Conservation (phyloP, 768 basidiomycete genomes). For the Termitomyces eurrhizus region DNA sequence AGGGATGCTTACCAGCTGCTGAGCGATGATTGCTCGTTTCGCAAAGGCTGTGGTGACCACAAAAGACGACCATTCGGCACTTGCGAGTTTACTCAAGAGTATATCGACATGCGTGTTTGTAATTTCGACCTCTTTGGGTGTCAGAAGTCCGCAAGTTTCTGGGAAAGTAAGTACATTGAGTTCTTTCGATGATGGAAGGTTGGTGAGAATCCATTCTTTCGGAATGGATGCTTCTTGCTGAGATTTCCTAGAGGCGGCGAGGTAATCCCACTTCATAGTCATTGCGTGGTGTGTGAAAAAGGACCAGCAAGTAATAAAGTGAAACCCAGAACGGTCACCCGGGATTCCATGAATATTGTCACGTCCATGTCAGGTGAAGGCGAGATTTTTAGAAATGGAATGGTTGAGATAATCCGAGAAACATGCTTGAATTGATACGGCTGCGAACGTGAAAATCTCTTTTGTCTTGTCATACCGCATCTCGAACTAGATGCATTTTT, state of each 20-base stretch:
- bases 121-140: slow-evolving; percentile 44
- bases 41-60: slow-evolving; percentile 70
- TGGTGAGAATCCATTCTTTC: slow-evolving; percentile 53
- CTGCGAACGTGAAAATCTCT: not conserved
- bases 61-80: slow-evolving; percentile 55
- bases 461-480: not conserved
- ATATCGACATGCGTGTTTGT: slow-evolving; percentile 38
- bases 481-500: not conserved
- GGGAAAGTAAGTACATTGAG: slow-evolving; percentile 56
- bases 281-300: slow-evolving; percentile 13
- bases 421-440: too few relatives aligned
- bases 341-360: not conserved
- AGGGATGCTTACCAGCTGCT: slow-evolving; percentile 55
- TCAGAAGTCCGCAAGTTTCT: slow-evolving; percentile 52
- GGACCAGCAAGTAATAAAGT: not conserved
- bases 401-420: not conserved
- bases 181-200: slow-evolving; percentile 38
- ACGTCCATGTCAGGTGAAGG: not conserved
- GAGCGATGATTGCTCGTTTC: slow-evolving; percentile 76
- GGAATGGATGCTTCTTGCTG: slow-evolving; percentile 58
- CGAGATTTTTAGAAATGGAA: not conserved
- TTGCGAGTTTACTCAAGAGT: slow-evolving; percentile 52
- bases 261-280: slow-evolving; percentile 43
- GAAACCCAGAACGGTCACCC: not conserved
- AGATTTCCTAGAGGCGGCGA: slow-evolving; percentile 49